Conservation (phyloP, 73 alveolate genomes). For the Tetrahymena malaccensis region DNA sequence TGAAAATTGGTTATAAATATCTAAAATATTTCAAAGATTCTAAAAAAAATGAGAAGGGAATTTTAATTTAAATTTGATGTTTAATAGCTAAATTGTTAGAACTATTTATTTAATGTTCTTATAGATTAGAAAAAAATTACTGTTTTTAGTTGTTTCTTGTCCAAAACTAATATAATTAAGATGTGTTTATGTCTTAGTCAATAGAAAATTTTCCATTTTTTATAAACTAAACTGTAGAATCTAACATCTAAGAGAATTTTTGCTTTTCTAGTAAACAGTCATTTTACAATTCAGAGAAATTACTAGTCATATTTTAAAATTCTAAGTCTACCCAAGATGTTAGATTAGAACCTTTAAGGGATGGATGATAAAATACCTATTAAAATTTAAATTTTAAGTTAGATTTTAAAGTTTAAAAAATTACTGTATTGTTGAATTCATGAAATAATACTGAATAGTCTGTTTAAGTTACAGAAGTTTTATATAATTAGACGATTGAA, state of each 20-base stretch:
- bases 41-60: too few species aligned
- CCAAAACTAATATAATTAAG: not conserved
- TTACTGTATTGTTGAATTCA: not conserved
- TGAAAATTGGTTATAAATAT: too few species aligned
- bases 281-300: too few species aligned
- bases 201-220: too few species aligned
- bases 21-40: too few species aligned
- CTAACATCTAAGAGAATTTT: not conserved
- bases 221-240: not conserved
- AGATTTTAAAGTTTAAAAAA: too few species aligned
- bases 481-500: too few species aligned
- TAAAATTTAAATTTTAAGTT: too few species aligned
- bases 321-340: not conserved
- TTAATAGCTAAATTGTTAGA: not conserved
- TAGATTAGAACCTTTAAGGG: not conserved
- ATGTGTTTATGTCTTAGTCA: not conserved
- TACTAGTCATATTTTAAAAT: not conserved
- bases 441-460: not conserved
- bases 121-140: not conserved
- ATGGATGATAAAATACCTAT: not conserved
- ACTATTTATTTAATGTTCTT: not conserved
- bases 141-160: not conserved
- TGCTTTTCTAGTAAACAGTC: not conserved
- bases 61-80: too few species aligned
- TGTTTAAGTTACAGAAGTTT: not conserved